Conservation (phyloP, 805 yeast genomes). For the Metschnikowia shivogae region DNA sequence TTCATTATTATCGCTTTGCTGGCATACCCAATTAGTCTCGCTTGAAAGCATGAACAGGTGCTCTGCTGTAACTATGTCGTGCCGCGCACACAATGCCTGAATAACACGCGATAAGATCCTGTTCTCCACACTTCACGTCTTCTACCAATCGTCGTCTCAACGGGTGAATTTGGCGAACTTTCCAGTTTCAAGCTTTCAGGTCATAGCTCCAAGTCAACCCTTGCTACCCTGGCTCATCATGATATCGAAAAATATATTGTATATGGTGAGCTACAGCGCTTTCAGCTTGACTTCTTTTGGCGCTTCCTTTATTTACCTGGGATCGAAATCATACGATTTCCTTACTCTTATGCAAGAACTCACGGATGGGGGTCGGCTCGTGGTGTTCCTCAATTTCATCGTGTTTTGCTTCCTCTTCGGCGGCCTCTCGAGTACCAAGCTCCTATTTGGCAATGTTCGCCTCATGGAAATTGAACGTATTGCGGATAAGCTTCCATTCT, state of each 20-base stretch:
- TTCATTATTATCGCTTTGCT: not conserved
- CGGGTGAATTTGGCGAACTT: too few species aligned
- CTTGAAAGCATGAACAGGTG: not conserved
- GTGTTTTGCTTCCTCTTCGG: conserved; percentile 17
- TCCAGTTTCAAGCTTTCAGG: too few species aligned
- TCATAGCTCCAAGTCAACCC: too few species aligned
- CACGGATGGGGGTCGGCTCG: conserved; percentile 13
- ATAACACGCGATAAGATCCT: conserved; percentile 11
- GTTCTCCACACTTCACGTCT: not conserved
- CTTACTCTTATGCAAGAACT: conserved; percentile 16
- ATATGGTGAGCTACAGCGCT: conserved; percentile 10
- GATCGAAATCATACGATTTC: conserved; percentile 12
- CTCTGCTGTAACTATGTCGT: not conserved
- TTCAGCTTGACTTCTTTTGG: conserved; percentile 13
- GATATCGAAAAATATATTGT: not conserved
- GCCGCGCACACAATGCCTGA: conserved; percentile 4
- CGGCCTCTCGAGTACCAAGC: conserved; percentile 27
- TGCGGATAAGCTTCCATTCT: conserved; percentile 33
- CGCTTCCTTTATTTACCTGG: conserved; percentile 10
- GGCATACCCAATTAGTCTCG: not conserved
- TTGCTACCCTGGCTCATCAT: not conserved
- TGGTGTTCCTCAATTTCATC: conserved; percentile 17
- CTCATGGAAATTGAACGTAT: conserved; percentile 70
- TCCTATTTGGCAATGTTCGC: conserved; percentile 73
- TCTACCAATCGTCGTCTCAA: not conserved